These are phyloP conservation scores for Tetraselmis chui DNA, from an alignment of 139 green algal species.

Conservation along the genomic window DNA sequence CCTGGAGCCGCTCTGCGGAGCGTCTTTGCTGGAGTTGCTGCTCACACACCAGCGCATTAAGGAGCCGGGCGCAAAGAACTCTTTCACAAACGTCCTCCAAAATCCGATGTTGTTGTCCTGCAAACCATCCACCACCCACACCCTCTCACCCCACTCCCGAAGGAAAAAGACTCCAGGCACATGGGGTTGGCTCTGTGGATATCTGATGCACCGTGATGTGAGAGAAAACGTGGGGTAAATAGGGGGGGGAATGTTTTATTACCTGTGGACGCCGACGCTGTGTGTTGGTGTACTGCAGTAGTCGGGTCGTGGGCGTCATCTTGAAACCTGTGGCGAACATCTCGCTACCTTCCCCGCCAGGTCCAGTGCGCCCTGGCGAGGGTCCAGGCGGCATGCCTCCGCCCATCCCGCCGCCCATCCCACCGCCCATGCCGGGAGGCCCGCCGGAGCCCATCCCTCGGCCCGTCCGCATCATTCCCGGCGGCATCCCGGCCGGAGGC, in stretches of 20 bases:
- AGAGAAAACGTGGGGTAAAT: too few relatives aligned
- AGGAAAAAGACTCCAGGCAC: too few relatives aligned
- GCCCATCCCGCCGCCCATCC: too few relatives aligned
- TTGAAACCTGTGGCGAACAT: neutral
- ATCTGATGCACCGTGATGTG: too few relatives aligned
- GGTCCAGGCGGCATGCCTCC: neutral
- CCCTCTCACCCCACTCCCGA: too few relatives aligned
- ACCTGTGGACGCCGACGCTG: neutral
- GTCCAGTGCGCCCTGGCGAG: neutral
- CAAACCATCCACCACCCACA: too few relatives aligned
- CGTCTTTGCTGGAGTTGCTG: slow-evolving; percentile 12
- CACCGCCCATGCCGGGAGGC: neutral
- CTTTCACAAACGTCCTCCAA: slow-evolving; percentile 33
- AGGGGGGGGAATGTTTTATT: too few relatives aligned
- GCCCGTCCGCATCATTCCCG: neutral
- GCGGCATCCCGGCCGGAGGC: too few relatives aligned
- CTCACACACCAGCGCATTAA: slow-evolving; percentile 32
- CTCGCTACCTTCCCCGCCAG: neutral
- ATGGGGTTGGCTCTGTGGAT: too few relatives aligned
- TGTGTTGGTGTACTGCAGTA: neutral
- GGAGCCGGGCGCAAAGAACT: slow-evolving; percentile 34
- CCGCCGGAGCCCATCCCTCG: neutral
- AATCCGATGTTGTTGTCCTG: slow-evolving; percentile 43
- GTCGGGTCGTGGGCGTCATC: neutral
- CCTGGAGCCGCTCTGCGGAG: neutral